phyloP scores from a whole-genome alignment of 805 yeast species.

The Candida ortonii region DNA sequence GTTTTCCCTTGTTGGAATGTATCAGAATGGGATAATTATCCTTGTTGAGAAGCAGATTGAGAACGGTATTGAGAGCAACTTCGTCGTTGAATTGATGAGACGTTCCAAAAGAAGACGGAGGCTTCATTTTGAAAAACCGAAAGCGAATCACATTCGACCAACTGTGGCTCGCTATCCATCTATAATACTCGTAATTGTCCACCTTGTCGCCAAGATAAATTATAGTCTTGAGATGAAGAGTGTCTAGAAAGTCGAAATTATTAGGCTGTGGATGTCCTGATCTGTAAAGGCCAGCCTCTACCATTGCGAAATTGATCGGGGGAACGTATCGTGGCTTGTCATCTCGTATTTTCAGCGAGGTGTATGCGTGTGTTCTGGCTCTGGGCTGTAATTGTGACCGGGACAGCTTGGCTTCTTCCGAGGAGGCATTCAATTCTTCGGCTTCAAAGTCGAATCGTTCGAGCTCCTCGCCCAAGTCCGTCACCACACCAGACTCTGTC shows the following conservation, averaged over 20 bases:
- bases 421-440: too few species aligned
- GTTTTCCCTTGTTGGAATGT: slow-evolving; percentile 97
- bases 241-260: slow-evolving; percentile 75
- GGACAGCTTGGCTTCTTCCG: too few species aligned
- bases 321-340: slow-evolving; percentile 58
- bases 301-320: slow-evolving; percentile 86
- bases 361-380: slow-evolving; percentile 23
- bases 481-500: background rate
- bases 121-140: slow-evolving; percentile 60
- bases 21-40: slow-evolving; percentile 83
- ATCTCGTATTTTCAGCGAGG: slow-evolving; percentile 32
- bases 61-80: slow-evolving; percentile 52
- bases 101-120: slow-evolving; percentile 48
- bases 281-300: slow-evolving; percentile 82
- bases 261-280: slow-evolving; percentile 92
- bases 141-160: slow-evolving; percentile 48
- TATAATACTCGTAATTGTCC: slow-evolving; percentile 60
- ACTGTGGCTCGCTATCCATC: slow-evolving; percentile 52
- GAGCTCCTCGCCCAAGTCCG: slow-evolving; percentile 1
- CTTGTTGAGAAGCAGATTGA: slow-evolving; percentile 54
- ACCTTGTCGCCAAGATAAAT: slow-evolving; percentile 79
- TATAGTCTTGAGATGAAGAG: slow-evolving; percentile 70
- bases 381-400: slow-evolving; percentile 1
- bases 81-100: slow-evolving; percentile 63
- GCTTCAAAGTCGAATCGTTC: background rate